Evolutionary conservation across 2,329 filamentous ascomycete genomes (phyloP), one percentile per base, ranked within the genome.

Genomic region (Intubia oerlemansii): DNA sequence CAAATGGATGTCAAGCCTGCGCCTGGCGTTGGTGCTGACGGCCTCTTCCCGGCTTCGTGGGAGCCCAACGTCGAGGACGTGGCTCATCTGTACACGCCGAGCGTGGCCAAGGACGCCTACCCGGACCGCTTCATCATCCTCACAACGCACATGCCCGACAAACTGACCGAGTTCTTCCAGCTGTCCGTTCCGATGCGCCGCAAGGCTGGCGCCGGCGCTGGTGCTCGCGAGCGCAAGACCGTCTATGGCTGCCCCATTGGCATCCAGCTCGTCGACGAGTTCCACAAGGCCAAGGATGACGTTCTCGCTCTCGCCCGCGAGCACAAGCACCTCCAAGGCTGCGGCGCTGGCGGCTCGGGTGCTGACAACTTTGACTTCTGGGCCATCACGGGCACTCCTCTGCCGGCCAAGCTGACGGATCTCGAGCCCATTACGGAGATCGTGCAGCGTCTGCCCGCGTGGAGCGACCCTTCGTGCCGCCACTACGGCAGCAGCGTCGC

Each of bases 181-280:
- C n/a, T 35, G 21, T 28, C 37, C 9, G 33, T 36, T 18, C 33
- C 34, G 8, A 16, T 32, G 16, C 28, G 30, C 7, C 34, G 34
- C 26, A 33, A 32, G 28, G 25, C 30, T 4, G 31, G 32, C 3
- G 25, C 15, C 2, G 26, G 23, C 1, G 25, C 15, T 2, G 26
- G 23, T 1, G 6, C 35, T 1, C 32, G 32, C 9, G 31, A 36
- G 14, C 34, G 32, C 11, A 32, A 33, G 25, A 37, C 36, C 2
- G 29, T 41, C 7, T 41, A 41, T 10, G 34, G 31, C 32, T 40
- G 38, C 17, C 39, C 39, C 13, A 25, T 41, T 1, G 38, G 38
- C 24, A 32, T 40, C 24, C 38, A 40, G 32, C n/a, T 41, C 10
- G 39, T 41, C 8, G 39, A 41, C 31, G 38, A 41, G 32, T 40